Percentiles rank a stretch among this genome's conserved stretches.
Conservation (phyloP, 352 stramenopile species). For the Phytophthora lateralis region DNA sequence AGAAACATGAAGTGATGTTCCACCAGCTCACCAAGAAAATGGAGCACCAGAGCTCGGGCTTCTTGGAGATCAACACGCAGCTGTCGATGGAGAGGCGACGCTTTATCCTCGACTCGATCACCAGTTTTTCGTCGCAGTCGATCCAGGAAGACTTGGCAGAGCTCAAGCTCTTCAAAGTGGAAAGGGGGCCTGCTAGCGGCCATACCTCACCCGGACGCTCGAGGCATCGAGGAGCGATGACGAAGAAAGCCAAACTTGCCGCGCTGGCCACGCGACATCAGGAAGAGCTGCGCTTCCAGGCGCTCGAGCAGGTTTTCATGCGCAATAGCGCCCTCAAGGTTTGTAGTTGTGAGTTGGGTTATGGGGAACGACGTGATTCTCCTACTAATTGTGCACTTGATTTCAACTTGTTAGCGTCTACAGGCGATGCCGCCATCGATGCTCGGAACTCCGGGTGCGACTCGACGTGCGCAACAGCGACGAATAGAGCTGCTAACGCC, state of each 20-base stretch:
- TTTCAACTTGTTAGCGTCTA: slow-evolving; percentile 13
- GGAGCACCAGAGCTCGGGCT: slow-evolving; percentile 76
- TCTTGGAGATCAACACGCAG: slow-evolving; percentile 81
- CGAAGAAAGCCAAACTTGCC: slow-evolving; percentile 59
- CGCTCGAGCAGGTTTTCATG: slow-evolving; percentile 59
- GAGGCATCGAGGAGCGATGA: slow-evolving; percentile 30
- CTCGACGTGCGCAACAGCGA: slow-evolving; percentile 18
- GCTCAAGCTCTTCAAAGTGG: slow-evolving; percentile 36
- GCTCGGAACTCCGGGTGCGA: slow-evolving; percentile 13
- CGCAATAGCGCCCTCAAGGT: slow-evolving; percentile 53
- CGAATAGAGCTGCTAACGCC: slow-evolving; percentile 25
- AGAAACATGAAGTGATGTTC: slow-evolving; percentile 76
- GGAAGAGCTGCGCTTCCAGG: slow-evolving; percentile 64
- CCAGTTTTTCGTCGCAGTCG: slow-evolving; percentile 50
- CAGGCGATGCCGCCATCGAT: slow-evolving; percentile 26
- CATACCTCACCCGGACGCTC: slow-evolving; percentile 14
- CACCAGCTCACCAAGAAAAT: slow-evolving; percentile 81
- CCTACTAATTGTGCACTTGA: background rate
- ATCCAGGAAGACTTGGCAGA: slow-evolving; percentile 62
- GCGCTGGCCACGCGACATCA: slow-evolving; percentile 53
- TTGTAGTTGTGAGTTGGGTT: background rate
- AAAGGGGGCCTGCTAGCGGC: slow-evolving; percentile 1
- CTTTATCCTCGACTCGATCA: slow-evolving; percentile 82
- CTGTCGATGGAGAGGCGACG: slow-evolving; percentile 72
- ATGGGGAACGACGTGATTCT: background rate